Percentiles rank a stretch among this genome's conserved stretches.
Evolutionary conservation across 2,329 filamentous ascomycete species (phyloP).

Genomic region (Scopulariopsis brevicaulis): DNA sequence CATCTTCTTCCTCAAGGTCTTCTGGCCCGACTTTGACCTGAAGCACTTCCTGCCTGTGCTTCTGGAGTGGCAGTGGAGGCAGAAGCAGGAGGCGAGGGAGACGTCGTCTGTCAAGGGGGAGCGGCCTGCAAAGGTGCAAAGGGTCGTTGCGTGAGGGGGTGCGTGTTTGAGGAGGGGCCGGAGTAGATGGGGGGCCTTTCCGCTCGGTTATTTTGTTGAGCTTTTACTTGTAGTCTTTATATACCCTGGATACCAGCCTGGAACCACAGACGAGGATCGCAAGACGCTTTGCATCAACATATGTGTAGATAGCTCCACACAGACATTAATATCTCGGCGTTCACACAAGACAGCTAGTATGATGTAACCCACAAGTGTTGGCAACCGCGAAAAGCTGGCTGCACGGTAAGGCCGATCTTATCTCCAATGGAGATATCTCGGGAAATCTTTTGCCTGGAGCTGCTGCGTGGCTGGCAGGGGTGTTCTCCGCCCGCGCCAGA

Average conservation of each 20-base stretch:
- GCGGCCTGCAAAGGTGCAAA: conserved; percentile 8
- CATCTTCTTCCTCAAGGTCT: conserved; percentile 80
- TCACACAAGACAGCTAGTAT: background rate
- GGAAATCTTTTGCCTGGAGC: background rate
- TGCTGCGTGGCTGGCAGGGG: background rate
- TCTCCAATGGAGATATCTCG: background rate
- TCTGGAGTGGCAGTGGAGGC: conserved; percentile 73
- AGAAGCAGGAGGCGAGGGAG: conserved; percentile 44
- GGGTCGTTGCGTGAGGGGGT: conserved; percentile 1
- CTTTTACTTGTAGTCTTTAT: background rate
- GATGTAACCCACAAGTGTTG: background rate
- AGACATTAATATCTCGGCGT: background rate
- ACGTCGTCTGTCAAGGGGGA: conserved; percentile 25
- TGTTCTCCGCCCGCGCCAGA: background rate
- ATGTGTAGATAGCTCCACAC: background rate
- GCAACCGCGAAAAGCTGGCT: background rate
- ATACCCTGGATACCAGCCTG: background rate
- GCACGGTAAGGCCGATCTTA: background rate
- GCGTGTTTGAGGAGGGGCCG: background rate
- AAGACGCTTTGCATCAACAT: background rate
- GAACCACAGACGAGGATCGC: background rate
- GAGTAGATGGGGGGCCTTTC: background rate
- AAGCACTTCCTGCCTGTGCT: conserved; percentile 89
- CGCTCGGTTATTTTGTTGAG: background rate
- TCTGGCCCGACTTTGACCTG: conserved; percentile 94